Evolutionary conservation across 2,329 filamentous ascomycete genomes (phyloP), one percentile per base, ranked within the genome.

Genomic region (Penicillium sp.): DNA sequence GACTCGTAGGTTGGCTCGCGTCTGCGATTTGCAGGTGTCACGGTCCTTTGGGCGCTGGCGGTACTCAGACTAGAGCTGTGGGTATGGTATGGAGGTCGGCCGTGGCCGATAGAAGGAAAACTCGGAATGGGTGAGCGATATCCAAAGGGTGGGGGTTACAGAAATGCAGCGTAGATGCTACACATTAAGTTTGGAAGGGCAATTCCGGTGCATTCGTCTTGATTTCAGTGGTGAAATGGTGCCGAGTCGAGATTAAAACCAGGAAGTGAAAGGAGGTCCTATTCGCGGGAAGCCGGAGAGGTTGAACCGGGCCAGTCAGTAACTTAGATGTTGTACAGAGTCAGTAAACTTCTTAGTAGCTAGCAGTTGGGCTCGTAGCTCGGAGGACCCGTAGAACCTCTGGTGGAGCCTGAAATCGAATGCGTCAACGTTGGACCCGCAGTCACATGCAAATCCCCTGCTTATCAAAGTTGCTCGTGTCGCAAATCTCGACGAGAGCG

Each of bases 361-460:
- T 24, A 22, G 18, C 14, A 6, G 18, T 44, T 44, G 10, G 41
- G 52, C 46, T 59, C 22, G 39, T 33, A 40, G 11, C 33, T 31
- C 6, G 13, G 31, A 10, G 31, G 31, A 31, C 2, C 31, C 10
- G 3, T 9, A 31, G 31, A 31, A 44, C 39, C 51, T 44, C 24
- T 55, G 52, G 56, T 63, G 59, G 61, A 54, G 43, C 58, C 50
- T 51, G 49, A 54, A 63, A 56, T 40, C 47, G 49, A 54, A 63
- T 60, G 58, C 59, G 60, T 61, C 57, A 46, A 63, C 50, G 58
- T 61, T 62, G 52, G 71, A 73, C 70, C 71, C 71, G 64, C 71
- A 66, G 70, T 73, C 71, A 73, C 70, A 73, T 73, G 71, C 63
- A 39, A 67, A 57, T 40, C 56, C 56, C 37, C 53, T 47, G 35